Conservation (phyloP, 495 filamentous ascomycete genomes). For the Viridothelium virens region DNA sequence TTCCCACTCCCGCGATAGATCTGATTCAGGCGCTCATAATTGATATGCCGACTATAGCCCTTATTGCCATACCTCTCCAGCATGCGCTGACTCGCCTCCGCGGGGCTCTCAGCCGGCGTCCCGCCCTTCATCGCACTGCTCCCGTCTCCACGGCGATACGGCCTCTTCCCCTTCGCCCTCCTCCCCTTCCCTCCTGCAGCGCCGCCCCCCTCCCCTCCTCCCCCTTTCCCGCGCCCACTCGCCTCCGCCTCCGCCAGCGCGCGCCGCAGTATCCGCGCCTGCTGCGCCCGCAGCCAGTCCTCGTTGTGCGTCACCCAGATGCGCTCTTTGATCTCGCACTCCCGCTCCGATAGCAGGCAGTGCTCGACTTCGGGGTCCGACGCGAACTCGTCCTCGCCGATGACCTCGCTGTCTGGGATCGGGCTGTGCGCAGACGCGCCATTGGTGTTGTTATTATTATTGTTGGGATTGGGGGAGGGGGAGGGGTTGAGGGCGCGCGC, state of each 20-base stretch:
- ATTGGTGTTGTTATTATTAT: neutral
- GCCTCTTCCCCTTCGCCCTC: slow-evolving; percentile 34
- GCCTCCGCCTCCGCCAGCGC: slow-evolving; percentile 51
- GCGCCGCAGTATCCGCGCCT: slow-evolving; percentile 63
- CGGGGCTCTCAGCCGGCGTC: slow-evolving; percentile 24
- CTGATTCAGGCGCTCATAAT: slow-evolving; percentile 25
- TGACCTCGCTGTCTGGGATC: slow-evolving; percentile 8
- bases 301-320: slow-evolving; percentile 94
- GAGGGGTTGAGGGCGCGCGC: neutral
- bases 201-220: slow-evolving; percentile 37
- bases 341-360: slow-evolving; percentile 62
- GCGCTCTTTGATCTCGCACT: slow-evolving; percentile 69
- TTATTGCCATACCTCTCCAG: slow-evolving; percentile 20
- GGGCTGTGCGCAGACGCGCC: neutral
- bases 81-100: slow-evolving; percentile 28
- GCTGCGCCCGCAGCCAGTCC: slow-evolving; percentile 75
- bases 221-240: slow-evolving; percentile 37
- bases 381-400: slow-evolving; percentile 62
- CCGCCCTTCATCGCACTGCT: slow-evolving; percentile 35
- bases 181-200: slow-evolving; percentile 30
- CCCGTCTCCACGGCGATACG: slow-evolving; percentile 22
- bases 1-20: slow-evolving; percentile 21
- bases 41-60: slow-evolving; percentile 23
- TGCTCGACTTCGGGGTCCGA: slow-evolving; percentile 76
- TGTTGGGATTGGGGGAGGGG: neutral